Conservation (phyloP, 2,329 filamentous ascomycete genomes). For the Xylaria sp. region DNA sequence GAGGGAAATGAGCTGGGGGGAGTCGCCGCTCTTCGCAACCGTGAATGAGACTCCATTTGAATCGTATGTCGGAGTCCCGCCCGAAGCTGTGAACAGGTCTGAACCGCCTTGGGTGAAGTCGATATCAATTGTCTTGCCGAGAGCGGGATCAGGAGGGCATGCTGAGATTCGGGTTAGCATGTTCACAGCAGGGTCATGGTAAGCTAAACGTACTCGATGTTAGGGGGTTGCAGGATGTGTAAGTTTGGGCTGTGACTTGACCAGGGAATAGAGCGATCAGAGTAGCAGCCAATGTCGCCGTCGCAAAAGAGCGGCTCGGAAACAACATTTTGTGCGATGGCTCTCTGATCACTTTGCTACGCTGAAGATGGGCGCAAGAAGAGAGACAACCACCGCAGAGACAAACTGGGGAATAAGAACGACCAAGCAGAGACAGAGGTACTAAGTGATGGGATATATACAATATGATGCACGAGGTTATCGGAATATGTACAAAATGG, state of each 20-base stretch:
- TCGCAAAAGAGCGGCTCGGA: slow-evolving; percentile 38
- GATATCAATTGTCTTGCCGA: slow-evolving; percentile 83
- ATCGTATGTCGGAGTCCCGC: slow-evolving; percentile 77
- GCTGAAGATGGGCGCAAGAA: not conserved
- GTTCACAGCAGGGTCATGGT: not conserved
- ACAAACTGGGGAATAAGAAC: slow-evolving; percentile 17
- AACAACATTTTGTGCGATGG: slow-evolving; percentile 42
- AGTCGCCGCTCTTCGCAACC: slow-evolving; percentile 79
- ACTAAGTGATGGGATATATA: slow-evolving; percentile 8
- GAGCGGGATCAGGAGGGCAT: slow-evolving; percentile 81
- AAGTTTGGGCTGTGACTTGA: slow-evolving; percentile 47
- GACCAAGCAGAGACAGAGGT: no score
- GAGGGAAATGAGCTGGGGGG: slow-evolving; percentile 85
- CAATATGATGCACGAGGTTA: slow-evolving; percentile 19
- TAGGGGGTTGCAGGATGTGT: slow-evolving; percentile 49
- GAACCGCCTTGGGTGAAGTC: slow-evolving; percentile 85
- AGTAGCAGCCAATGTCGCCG: slow-evolving; percentile 35
- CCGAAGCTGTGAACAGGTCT: slow-evolving; percentile 77
- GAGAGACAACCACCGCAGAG: slow-evolving; percentile 15
- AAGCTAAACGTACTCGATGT: slow-evolving; percentile 43
- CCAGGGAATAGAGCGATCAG: slow-evolving; percentile 40
- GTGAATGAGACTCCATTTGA: slow-evolving; percentile 84
- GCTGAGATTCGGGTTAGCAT: slow-evolving; percentile 53
- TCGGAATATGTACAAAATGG: slow-evolving; percentile 31
- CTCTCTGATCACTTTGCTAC: not conserved